Conservation (phyloP, 371 early-diverging fungal species). For the Phascolomyces articulosus region DNA sequence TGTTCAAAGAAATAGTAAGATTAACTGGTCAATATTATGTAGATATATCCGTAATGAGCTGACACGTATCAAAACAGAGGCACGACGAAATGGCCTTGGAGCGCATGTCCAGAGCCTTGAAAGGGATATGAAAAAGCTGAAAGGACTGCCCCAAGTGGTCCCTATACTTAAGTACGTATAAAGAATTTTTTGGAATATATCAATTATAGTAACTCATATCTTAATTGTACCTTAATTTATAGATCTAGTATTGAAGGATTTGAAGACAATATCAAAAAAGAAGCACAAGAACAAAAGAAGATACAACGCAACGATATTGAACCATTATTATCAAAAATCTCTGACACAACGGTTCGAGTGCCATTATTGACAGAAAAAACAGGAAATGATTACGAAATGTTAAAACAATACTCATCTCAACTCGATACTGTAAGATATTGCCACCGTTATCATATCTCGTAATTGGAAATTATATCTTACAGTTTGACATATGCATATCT, state of each 20-base stretch:
- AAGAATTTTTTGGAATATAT: background rate
- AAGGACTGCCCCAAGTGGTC: slow-evolving; percentile 12
- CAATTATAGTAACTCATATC: background rate
- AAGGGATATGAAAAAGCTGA: slow-evolving; percentile 8
- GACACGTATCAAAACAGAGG: slow-evolving; percentile 1
- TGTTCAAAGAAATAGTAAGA: too few relatives aligned
- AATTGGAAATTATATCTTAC: background rate
- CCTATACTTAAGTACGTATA: slow-evolving; percentile 8
- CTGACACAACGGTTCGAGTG: background rate
- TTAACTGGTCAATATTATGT: background rate
- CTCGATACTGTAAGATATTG: slow-evolving; percentile 9
- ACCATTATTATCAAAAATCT: background rate
- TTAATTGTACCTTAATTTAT: background rate
- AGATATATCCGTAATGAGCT: slow-evolving; percentile 8
- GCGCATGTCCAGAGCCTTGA: slow-evolving; percentile 6
- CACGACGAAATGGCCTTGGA: background rate
- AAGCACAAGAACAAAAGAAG: background rate
- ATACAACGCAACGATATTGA: background rate
- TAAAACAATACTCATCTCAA: background rate
- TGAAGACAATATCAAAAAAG: background rate
- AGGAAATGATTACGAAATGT: background rate
- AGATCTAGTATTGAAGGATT: background rate
- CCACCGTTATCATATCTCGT: background rate
- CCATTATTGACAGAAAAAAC: background rate
- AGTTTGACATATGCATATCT: background rate